Evolutionary conservation across 2,329 filamentous ascomycete genomes (phyloP).

Genomic region (Tothia fuscella): DNA sequence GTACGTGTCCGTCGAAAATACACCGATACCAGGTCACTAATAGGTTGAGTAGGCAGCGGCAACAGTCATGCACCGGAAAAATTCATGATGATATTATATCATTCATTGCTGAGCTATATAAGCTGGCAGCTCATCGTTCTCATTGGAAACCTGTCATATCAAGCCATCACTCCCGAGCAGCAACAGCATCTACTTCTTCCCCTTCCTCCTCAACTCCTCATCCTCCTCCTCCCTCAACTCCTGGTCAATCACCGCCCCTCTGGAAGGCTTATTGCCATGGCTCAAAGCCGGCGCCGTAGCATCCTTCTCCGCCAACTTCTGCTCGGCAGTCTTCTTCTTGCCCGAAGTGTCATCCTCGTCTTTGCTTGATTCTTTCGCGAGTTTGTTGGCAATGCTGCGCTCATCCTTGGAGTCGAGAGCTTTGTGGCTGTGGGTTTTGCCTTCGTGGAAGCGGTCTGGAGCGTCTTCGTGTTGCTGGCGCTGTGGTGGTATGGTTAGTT

Average conservation of each 20-base stretch:
- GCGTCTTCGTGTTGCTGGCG: conserved; percentile 24
- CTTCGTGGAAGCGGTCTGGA: conserved; percentile 57
- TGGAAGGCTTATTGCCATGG: conserved; percentile 63
- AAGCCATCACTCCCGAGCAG: too few relatives aligned
- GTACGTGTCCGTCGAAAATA: conserved; percentile 35
- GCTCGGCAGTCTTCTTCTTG: too few relatives aligned
- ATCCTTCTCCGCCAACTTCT: conserved; percentile 40
- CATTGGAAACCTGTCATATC: too few relatives aligned
- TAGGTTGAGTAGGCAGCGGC: conserved; percentile 20
- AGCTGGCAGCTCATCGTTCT: too few relatives aligned
- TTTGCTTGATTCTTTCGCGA: conserved; percentile 71
- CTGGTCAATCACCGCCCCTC: conserved; percentile 60
- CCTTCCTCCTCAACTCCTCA: conserved; percentile 50
- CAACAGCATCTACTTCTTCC: too few relatives aligned
- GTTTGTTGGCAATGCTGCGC: conserved; percentile 58
- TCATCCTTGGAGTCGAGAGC: conserved; percentile 64
- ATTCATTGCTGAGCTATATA: too few relatives aligned
- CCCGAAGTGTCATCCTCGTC: conserved; percentile 56
- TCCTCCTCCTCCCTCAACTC: conserved; percentile 57
- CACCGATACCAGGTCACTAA: not conserved
- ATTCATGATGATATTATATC: conserved; percentile 6
- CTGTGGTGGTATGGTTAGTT: not conserved
- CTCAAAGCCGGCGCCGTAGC: conserved; percentile 38
- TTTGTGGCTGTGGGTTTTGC: conserved; percentile 55
- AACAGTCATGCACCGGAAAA: conserved; percentile 25